Conservation (phyloP, 192 early-diverging fungal genomes). For the Backusella liffmaniae region DNA sequence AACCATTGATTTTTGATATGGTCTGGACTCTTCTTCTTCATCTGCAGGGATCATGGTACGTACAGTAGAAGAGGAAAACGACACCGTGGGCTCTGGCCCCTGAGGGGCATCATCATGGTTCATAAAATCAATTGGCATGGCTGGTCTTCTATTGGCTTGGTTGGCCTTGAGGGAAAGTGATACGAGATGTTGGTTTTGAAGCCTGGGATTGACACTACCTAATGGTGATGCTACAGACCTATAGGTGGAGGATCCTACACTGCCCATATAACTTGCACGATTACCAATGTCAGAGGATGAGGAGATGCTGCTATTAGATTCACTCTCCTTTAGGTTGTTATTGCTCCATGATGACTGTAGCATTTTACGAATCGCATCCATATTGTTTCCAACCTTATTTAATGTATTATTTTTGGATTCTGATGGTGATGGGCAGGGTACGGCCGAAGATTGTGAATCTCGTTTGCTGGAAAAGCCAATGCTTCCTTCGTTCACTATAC, state of each 20-base stretch:
- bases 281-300: conserved; percentile 10
- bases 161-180: conserved; percentile 15
- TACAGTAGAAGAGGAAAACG: conserved; percentile 30
- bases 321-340: conserved; percentile 19
- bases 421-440: background rate
- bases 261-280: background rate
- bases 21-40: background rate
- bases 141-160: background rate
- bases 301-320: conserved; percentile 12
- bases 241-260: background rate
- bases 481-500: background rate
- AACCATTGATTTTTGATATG: background rate
- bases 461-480: background rate
- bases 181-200: conserved; percentile 26
- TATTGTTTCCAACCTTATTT: conserved; percentile 9
- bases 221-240: conserved; percentile 3
- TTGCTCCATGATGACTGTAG: conserved; percentile 28
- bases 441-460: background rate
- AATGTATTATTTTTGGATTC: conserved; percentile 1
- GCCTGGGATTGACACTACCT: conserved; percentile 22
- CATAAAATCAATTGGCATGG: conserved; percentile 24
- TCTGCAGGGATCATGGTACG: conserved; percentile 27
- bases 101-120: background rate
- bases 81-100: conserved; percentile 18
- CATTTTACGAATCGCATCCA: conserved; percentile 23